Base-by-base conservation (phyloP, 352 stramenopile genomes). In the Lagenidium sp. region DNA sequence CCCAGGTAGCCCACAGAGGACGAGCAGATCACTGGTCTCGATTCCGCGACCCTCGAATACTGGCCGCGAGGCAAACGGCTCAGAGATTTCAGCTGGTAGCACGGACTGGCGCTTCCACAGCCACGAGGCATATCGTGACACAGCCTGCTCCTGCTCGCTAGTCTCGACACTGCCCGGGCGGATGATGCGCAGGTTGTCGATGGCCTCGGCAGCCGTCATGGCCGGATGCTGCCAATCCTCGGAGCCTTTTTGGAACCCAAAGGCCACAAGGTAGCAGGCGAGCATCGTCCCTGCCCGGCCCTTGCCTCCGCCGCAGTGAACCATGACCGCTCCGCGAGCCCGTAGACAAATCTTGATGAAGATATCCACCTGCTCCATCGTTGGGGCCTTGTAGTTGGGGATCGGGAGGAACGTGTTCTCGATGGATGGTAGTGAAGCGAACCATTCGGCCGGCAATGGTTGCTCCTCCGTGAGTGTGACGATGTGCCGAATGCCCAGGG, bases 281-380 rank as follows among this genome's bases (percentile, higher is more conserved):
- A 82, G 36, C 63, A 85, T 75, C n/a, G 68, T 69, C 19, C 73
- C 69, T 6, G 69, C 67, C 2, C 73, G 65, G 1, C 73, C 73
- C 50, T 83, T 85, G 37, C 73, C 73, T 21, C 73, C 73, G 21
- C 69, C 69, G 41, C 73, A 85, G 32, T 85, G 73, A 5, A 83
- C 68, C 13, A 85, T 56, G 7, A 85, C 61, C 23, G 65, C 67
- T 5, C 36, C 13, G 2, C 16, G 25, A 8, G n/a, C 26, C 4
- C 19, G 5, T 1, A 12, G 25, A 26, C 63, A 79, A 7, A 73
- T 32, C 1, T 19, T 26, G 45, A 84, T 76, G 52, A 85, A 83
- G 21, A 78, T 29, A 30, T 82, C 62, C 37, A 83, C 78, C 44
- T 83, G 73, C 18, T 70, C 56, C 13, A 74, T 53, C 10, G 56